Percentiles rank a stretch among this genome's conserved stretches.
These are phyloP conservation scores for Coprinopsis marcescibilis DNA, from an alignment of 768 basidiomycete species.

Conservation along the genomic window DNA sequence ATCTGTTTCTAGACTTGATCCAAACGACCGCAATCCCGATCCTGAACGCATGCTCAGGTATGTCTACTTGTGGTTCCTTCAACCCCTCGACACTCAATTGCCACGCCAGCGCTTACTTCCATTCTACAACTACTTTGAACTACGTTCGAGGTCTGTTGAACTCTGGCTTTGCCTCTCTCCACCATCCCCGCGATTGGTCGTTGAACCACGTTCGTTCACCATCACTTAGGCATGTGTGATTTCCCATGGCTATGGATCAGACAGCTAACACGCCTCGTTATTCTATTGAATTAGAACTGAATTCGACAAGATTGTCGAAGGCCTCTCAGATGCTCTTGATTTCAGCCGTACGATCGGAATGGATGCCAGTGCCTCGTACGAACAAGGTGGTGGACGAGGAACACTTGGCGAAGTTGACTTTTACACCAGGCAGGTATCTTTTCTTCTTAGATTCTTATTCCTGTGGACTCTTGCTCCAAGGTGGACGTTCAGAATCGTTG, in stretches of 20 bases:
- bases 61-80: not conserved
- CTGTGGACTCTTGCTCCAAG: too few relatives aligned
- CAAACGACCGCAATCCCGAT: constrained; percentile 79
- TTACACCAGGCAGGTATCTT: constrained; percentile 67
- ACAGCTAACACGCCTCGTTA: not conserved
- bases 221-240: constrained; percentile 50
- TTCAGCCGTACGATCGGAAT: constrained; percentile 88
- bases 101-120: constrained; percentile 82
- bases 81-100: constrained; percentile 3
- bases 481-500: too few relatives aligned
- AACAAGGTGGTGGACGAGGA: constrained; percentile 63
- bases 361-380: constrained; percentile 51
- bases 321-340: constrained; percentile 86
- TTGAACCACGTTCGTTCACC: constrained; percentile 86
- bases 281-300: constrained; percentile 44
- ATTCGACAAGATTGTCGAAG: constrained; percentile 81
- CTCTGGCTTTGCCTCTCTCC: constrained; percentile 90
- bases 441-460: constrained; percentile 1
- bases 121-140: constrained; percentile 91
- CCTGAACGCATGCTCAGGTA: constrained; percentile 85
- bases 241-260: constrained; percentile 3
- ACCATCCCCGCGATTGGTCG: constrained; percentile 90
- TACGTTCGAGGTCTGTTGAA: constrained; percentile 83
- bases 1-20: constrained; percentile 27
- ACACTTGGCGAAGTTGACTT: constrained; percentile 87